Evolutionary conservation across 208 protist species (phyloP).

Genomic region (Leishmania tarentolae): DNA sequence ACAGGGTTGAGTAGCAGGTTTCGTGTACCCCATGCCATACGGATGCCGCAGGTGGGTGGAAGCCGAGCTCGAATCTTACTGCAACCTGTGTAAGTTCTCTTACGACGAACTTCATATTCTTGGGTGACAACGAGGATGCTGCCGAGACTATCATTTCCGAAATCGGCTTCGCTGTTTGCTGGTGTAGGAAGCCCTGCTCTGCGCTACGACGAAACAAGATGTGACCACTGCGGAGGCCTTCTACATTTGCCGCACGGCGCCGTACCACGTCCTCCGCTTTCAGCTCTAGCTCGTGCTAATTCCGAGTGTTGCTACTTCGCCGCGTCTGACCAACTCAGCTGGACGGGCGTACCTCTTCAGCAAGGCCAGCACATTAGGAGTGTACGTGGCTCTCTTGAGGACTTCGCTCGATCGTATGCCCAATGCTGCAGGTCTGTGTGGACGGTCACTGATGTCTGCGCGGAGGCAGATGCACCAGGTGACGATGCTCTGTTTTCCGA

Average conservation of each 20-base stretch:
- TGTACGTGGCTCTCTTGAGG: constrained; percentile 9
- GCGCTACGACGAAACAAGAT: constrained; percentile 13
- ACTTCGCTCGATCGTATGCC: constrained; percentile 1
- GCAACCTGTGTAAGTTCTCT: constrained; percentile 27
- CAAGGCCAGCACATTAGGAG: constrained; percentile 9
- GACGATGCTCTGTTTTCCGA: not conserved
- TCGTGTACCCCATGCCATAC: constrained; percentile 15
- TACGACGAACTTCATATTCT: constrained; percentile 38
- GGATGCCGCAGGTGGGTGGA: not conserved
- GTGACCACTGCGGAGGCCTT: constrained; percentile 42
- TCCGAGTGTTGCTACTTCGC: constrained; percentile 19
- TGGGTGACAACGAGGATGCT: constrained; percentile 32
- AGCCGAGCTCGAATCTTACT: not conserved
- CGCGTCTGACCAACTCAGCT: constrained; percentile 6
- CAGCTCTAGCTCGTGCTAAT: constrained; percentile 47
- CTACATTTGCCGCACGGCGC: constrained; percentile 35
- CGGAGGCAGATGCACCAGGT: not conserved
- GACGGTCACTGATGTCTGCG: not conserved
- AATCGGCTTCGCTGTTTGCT: constrained; percentile 45
- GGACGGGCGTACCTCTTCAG: constrained; percentile 24
- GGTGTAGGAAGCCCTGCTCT: constrained; percentile 20
- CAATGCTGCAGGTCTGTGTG: constrained; percentile 11
- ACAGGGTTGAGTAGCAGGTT: constrained; percentile 13
- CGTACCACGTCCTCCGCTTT: constrained; percentile 31
- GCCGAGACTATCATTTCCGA: constrained; percentile 38